Base-by-base conservation (phyloP, 2,329 filamentous ascomycete genomes). In the Cladorrhinum sp. region DNA sequence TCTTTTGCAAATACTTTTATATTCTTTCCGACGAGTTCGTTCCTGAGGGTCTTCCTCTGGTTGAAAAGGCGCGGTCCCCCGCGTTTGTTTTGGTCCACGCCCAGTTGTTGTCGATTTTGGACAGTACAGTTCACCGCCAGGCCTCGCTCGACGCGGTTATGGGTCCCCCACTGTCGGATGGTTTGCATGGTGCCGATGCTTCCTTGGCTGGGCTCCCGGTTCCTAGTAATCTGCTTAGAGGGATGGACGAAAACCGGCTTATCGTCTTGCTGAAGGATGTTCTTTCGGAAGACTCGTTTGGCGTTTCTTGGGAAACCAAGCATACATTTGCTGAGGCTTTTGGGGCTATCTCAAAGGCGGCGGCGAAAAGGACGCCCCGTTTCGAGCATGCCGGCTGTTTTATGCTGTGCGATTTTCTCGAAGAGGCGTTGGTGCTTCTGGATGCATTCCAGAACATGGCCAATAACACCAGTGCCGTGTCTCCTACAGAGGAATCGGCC, bases 1-100 rank as follows among this genome's bases (percentile, higher is more conserved):
- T 96, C 50, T 97, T 97, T 70, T 85, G 87, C 76, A 96, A 96
- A 74, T 88, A 95, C 71, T 96, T 90, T 68, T 90, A 93, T 72
- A 82, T 93, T 20, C 79, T 97, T 2, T 82, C 88, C 3, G 85
- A 90, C 45, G 90, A 95, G 62, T 89, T 90, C 66, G 79, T 90
- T 67, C 86, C 88, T 0, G 67, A 75, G 0, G 78, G 77, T 3
- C 70, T 86, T 27, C 77, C 83, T 1, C 72, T 85, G 16, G 68
- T 75, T 0, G 81, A 85, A 60, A 85, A 84, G 68, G 82, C 81
- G 4, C 79, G 89, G 53, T 86, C 89, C 1, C 93, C 93, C 4
- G 92, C 87, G 0, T 85, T 96, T 69, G 82, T 93, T 20, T 81
- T 93, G 49, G 84, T 96, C 9, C 91, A 96, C 68, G 88, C 91